These are phyloP conservation scores for Leccinum sublutescens DNA, from an alignment of 768 basidiomycete species.

Conservation along the genomic window DNA sequence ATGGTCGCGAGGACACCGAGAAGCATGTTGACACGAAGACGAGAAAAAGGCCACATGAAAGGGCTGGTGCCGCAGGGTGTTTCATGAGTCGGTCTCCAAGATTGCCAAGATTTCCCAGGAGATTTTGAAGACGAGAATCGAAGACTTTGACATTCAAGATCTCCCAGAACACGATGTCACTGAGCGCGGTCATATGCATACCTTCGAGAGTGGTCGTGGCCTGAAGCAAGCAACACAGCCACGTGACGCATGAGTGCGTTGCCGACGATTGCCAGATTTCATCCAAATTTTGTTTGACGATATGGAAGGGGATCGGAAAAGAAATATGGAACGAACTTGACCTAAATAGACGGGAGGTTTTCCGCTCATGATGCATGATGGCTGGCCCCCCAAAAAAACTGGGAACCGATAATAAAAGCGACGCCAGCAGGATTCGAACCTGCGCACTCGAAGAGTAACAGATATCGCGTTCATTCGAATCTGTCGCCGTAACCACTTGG, in stretches of 20 bases:
- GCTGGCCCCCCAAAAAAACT: neutral
- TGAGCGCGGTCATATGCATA: slow-evolving; percentile 7
- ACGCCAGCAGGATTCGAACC: slow-evolving; percentile 44
- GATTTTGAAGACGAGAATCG: neutral
- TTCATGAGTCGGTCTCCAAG: neutral
- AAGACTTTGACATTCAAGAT: neutral
- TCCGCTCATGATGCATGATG: neutral
- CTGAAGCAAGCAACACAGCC: neutral
- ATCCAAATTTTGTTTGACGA: neutral
- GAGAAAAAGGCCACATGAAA: slow-evolving; percentile 10
- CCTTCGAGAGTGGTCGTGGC: neutral
- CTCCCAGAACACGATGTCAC: slow-evolving; percentile 4
- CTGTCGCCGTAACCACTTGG: slow-evolving; percentile 80
- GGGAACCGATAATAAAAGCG: slow-evolving; percentile 16
- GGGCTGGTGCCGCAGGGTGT: neutral
- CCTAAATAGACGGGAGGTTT: too few relatives aligned
- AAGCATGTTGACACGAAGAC: slow-evolving; percentile 6
- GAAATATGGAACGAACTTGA: neutral
- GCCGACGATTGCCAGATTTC: neutral
- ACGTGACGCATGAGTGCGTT: neutral
- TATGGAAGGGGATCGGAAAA: neutral
- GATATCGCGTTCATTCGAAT: slow-evolving; percentile 48
- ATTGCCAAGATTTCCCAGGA: neutral
- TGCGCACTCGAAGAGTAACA: slow-evolving; percentile 41
- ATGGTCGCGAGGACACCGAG: slow-evolving; percentile 7